These are phyloP conservation scores for Perkinsus chesapeaki DNA, from an alignment of 169 alveolate species.

Conservation along the genomic window DNA sequence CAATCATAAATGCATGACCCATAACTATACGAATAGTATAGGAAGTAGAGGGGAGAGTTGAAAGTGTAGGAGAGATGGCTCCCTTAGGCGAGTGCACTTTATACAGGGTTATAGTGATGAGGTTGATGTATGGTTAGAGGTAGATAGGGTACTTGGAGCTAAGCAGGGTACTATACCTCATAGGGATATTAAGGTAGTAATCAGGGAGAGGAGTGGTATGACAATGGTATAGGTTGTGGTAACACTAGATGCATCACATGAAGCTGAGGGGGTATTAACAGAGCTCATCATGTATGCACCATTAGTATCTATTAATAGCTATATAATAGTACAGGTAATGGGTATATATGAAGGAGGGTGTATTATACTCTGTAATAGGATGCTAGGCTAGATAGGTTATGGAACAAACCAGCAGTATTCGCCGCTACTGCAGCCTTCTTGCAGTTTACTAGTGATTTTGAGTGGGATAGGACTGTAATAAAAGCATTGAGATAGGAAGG, in stretches of 20 bases:
- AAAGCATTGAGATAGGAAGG: background rate
- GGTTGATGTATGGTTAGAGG: background rate
- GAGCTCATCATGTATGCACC: background rate
- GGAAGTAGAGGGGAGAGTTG: too few species aligned
- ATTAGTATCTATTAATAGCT: background rate
- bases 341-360: background rate
- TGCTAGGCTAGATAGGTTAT: background rate
- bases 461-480: background rate
- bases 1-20: too few species aligned
- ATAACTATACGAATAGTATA: too few species aligned
- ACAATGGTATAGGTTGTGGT: background rate
- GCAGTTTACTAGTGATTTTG: background rate
- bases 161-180: background rate
- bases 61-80: too few species aligned
- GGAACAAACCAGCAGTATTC: background rate
- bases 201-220: background rate
- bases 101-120: background rate
- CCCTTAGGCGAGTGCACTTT: background rate
- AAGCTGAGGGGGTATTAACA: background rate
- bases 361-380: background rate
- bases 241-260: background rate
- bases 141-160: background rate
- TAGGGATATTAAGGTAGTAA: background rate
- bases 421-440: background rate
- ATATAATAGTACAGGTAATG: background rate